Evolutionary conservation across 352 stramenopile species (phyloP), one percentile per base, ranked within the genome.

Genomic region (Phytophthora fragariae): DNA sequence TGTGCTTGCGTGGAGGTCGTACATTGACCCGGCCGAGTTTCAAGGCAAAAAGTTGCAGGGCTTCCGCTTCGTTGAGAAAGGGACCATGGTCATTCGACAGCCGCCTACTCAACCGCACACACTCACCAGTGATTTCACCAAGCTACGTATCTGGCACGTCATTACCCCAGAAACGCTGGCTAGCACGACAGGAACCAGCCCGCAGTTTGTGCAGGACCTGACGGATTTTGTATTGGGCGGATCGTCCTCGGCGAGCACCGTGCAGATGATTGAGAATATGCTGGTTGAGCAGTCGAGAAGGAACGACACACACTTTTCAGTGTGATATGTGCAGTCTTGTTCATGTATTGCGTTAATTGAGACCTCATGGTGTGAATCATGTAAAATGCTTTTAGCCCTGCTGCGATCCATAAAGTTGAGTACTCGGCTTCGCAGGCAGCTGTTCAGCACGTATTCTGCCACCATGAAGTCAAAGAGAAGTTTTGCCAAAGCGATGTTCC

Each of bases 1-100:
- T n/a, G 83, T 93, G 59, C 85, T 93, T 39, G 80, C 83, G 29
- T 93, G 84, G 84, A 80, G 73, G 39, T 83, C 86, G 17, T 84
- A 81, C 46, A 86, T 91, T 59, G 76, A 93, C 15, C 81, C 84
- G 9, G 68, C 86, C 17, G 76, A 89, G 61, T 91, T 92, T 62
- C 80, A 78, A 47, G 68, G 74, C 14, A 76, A 86, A 57, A 67
- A 76, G 39, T 61, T 91, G 7, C 55, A 79, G 5, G 82, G 81
- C 29, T 70, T 86, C 53, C 82, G 79, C 58, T 92, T 93, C 62
- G 71, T 77, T n/a, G 86, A 93, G 53, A 83, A 84, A 65, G 86
- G 84, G 2, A 88, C 86, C 55, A 84, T 90, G 37, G 73, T 90
- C 35, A 82, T 92, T 55, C 80, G 81, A 56, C 76, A 73, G 2